Evolutionary conservation across 1,284 basidiomycete species (phyloP).

Genomic region (Trichosporon inkin): DNA sequence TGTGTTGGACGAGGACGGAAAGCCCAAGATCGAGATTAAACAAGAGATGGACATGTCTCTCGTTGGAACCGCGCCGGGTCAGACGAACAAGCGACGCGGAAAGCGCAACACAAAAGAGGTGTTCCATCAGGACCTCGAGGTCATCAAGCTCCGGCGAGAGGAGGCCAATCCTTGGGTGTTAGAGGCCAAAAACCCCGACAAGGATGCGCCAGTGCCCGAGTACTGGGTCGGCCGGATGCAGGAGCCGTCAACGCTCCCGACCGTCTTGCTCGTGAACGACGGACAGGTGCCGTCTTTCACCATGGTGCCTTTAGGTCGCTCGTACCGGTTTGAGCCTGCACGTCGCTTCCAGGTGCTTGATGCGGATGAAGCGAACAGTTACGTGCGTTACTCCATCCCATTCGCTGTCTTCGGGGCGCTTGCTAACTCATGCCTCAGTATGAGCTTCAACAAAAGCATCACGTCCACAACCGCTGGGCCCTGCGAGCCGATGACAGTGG

Average conservation of each 20-base stretch:
- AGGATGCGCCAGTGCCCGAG: conserved; percentile 28
- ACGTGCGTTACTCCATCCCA: conserved; percentile 25
- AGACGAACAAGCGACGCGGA: conserved; percentile 20
- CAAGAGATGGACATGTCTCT: conserved; percentile 38
- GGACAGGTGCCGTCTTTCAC: conserved; percentile 35
- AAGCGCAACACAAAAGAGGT: conserved; percentile 40
- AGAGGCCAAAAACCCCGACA: conserved; percentile 34
- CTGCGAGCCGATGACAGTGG: conserved; percentile 26
- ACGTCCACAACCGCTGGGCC: conserved; percentile 44
- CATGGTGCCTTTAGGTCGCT: conserved; percentile 41
- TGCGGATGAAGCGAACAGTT: conserved; percentile 42
- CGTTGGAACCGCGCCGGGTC: conserved; percentile 33
- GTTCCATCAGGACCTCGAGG: conserved; percentile 42
- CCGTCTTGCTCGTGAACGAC: conserved; percentile 41
- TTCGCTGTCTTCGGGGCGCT: neutral
- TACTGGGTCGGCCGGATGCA: conserved; percentile 44
- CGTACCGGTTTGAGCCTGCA: conserved; percentile 43
- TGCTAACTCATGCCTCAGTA: conserved; percentile 27
- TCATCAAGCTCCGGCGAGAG: conserved; percentile 41
- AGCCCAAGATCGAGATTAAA: conserved; percentile 36
- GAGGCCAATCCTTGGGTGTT: conserved; percentile 47
- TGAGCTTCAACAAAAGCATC: conserved; percentile 41
- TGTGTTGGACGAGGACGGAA: conserved; percentile 38
- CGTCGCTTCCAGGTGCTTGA: conserved; percentile 46
- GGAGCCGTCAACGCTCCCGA: conserved; percentile 32